Evolutionary conservation across 345 rosid species (phyloP), one percentile per base, ranked within the genome.

Genomic region (Brassica rapa): DNA sequence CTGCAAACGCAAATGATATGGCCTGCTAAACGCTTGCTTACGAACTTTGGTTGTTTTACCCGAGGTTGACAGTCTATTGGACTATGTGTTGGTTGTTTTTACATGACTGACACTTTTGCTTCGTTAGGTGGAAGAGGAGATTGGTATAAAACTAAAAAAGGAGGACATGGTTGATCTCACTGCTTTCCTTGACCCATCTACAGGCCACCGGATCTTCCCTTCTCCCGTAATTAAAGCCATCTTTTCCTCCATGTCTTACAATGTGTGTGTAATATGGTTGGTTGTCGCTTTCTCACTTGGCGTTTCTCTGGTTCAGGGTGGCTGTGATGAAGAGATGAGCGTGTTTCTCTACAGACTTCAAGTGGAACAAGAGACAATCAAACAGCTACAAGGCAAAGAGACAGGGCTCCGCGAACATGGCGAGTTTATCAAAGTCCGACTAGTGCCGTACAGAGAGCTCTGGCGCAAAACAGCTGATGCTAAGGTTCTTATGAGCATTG

Each of bases 121-220:
- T 74, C 9, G 0, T 73, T 83, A 94, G 97, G 93, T 94, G 8
- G 94, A 91, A 84, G 98, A 94, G 81, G 98, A 94, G 78, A 87
- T 85, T 0, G 93, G 97, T 75, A 91, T 92, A 73, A 87, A 85
- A 35, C 79, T 94, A 70, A 92, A 81, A 27, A 78, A 85, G 1
- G 91, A 88, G 74, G 91, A 89, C 80, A 85, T 91, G 93, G 81
- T 94, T 74, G 94, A 94, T 81, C 93, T 94, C 77, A 89, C 98
- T 1, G 84, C 93, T 73, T 92, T 94, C 83, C 88, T 92, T 41
- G 88, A 94, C 43, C 84, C 88, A 74, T 87, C 90, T 59, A 89
- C 94, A 6, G 93, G 93, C 69, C 37, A 80, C 86, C 82, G 84
- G 78, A 80, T 89, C 41, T 84, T 90, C 63, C 95, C 97, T 70